Conservation (phyloP, 2,329 filamentous ascomycete species). For the Botrytis cinerea region DNA sequence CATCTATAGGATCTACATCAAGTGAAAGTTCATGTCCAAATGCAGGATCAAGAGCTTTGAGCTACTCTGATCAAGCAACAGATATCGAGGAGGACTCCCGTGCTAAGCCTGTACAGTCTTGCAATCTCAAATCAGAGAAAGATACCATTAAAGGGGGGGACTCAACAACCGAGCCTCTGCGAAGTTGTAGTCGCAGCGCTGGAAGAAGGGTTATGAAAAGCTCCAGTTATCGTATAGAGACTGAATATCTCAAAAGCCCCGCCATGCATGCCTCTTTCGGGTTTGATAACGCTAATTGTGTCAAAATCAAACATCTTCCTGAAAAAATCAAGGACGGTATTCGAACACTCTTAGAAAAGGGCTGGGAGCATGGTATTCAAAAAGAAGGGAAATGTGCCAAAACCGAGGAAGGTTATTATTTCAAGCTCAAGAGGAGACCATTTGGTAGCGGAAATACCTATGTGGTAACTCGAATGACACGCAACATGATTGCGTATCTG, state of each 20-base stretch:
- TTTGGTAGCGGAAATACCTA: neutral
- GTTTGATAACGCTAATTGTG: neutral
- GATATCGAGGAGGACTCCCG: neutral
- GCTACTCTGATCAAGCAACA: neutral
- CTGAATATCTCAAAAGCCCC: neutral
- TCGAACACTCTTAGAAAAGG: slow-evolving; percentile 5
- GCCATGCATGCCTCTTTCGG: neutral
- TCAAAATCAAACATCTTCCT: neutral
- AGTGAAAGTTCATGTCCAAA: neutral
- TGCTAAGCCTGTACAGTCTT: neutral
- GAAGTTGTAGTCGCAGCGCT: neutral
- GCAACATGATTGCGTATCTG: slow-evolving; percentile 21
- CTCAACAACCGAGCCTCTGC: neutral
- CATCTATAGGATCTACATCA: neutral
- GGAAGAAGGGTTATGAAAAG: neutral
- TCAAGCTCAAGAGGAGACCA: slow-evolving; percentile 12
- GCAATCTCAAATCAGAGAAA: neutral
- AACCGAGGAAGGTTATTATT: neutral
- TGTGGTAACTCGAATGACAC: neutral
- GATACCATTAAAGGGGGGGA: neutral
- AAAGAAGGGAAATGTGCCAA: neutral
- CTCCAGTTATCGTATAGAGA: slow-evolving; percentile 14
- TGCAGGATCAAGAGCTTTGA: neutral
- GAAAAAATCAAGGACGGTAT: slow-evolving; percentile 9
- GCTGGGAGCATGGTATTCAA: neutral